These are phyloP conservation scores for Lodderomyces theae DNA, from an alignment of 1,139 yeast genomes.

Conservation along the genomic window DNA sequence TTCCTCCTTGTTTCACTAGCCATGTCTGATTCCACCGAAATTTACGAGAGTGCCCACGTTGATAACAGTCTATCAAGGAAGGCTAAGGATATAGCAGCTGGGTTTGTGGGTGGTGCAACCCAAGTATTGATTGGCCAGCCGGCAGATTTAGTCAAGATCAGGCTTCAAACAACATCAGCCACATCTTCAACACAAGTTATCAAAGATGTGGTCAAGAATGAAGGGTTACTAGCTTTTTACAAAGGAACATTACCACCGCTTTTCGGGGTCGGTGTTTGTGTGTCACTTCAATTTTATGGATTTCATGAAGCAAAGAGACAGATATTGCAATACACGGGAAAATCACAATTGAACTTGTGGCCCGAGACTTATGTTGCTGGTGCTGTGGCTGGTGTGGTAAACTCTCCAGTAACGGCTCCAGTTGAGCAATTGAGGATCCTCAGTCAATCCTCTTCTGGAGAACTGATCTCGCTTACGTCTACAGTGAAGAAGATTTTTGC, in stretches of 20 bases:
- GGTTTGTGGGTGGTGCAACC: constrained; percentile 55
- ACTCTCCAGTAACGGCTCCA: constrained; percentile 68
- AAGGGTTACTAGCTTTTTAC: constrained; percentile 63
- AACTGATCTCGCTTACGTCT: constrained; percentile 40
- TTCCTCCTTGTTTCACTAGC: background rate
- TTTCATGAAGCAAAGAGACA: constrained; percentile 75
- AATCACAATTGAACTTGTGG: constrained; percentile 45
- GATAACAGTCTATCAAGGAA: constrained; percentile 57
- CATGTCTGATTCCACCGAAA: constrained; percentile 11
- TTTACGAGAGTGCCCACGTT: constrained; percentile 17
- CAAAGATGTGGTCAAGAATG: constrained; percentile 52
- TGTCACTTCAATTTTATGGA: constrained; percentile 71
- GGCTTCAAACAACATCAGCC: constrained; percentile 53
- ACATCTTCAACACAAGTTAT: constrained; percentile 49
- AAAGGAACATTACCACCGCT: constrained; percentile 48
- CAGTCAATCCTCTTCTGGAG: constrained; percentile 55
- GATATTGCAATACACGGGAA: constrained; percentile 31
- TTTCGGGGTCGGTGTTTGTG: constrained; percentile 70
- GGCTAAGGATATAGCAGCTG: constrained; percentile 57
- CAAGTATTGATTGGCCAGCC: constrained; percentile 78
- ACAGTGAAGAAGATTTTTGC: constrained; percentile 43
- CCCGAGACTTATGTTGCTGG: constrained; percentile 72
- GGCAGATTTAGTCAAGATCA: constrained; percentile 64
- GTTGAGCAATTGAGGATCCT: constrained; percentile 75
- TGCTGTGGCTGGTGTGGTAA: constrained; percentile 74